These are phyloP conservation scores for Ceratonia siliqua DNA, from an alignment of 306 rosid genomes.

Conservation along the genomic window DNA sequence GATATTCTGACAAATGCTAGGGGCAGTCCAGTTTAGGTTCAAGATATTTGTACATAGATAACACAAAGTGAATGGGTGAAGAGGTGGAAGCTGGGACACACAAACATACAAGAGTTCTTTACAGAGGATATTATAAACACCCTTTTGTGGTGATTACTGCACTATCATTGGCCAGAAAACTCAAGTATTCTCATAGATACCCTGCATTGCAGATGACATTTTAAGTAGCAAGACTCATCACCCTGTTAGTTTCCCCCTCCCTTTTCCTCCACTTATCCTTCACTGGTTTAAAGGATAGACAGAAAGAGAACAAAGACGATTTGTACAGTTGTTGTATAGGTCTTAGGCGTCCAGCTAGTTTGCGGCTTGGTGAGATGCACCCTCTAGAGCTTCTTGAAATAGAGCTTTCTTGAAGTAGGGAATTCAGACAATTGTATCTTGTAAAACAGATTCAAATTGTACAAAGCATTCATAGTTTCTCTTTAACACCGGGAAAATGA, in stretches of 20 bases:
- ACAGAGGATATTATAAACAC: too few relatives aligned
- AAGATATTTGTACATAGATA: slow-evolving; percentile 12
- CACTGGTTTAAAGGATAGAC: background rate
- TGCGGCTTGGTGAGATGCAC: slow-evolving; percentile 26
- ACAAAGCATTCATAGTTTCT: background rate
- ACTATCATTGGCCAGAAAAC: slow-evolving; percentile 4
- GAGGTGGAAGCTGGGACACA: background rate
- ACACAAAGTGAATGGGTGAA: slow-evolving; percentile 16
- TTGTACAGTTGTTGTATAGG: slow-evolving; percentile 28
- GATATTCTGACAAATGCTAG: slow-evolving; percentile 25
- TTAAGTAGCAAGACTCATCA: background rate
- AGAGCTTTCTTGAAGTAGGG: background rate
- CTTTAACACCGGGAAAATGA: background rate
- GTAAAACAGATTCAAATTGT: slow-evolving; percentile 13
- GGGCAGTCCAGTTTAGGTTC: background rate
- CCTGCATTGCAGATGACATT: background rate
- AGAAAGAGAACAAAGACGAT: slow-evolving; percentile 8
- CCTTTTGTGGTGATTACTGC: background rate
- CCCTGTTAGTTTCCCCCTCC: background rate
- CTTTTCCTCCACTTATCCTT: background rate
- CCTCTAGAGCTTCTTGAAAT: slow-evolving; percentile 16
- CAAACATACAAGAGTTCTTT: background rate
- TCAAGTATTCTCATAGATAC: background rate
- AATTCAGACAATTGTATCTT: background rate
- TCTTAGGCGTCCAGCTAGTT: slow-evolving; percentile 23